A percentile compares a stretch with the other conserved stretches of the same genome.
Evolutionary conservation across 805 yeast genomes (phyloP).

Genomic region (Kuraishia hungarica): DNA sequence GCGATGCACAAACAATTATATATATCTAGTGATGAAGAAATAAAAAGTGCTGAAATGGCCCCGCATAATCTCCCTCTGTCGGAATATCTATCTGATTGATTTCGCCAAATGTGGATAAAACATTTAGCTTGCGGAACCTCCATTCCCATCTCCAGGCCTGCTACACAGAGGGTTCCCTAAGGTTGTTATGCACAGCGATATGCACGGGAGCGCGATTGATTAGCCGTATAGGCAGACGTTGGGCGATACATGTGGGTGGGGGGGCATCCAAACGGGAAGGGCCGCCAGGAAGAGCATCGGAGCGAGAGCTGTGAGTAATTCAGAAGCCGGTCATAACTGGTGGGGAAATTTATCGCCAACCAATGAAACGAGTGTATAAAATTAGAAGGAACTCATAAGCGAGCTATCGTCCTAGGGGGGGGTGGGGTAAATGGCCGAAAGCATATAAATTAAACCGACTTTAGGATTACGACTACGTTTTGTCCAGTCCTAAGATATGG

Average conservation of each 20-base stretch:
- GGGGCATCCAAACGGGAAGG: background rate
- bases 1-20: background rate
- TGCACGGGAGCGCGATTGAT: background rate
- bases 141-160: background rate
- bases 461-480: too few species aligned
- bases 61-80: background rate
- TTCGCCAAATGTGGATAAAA: background rate
- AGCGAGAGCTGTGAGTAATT: too few species aligned
- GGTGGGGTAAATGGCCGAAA: too few species aligned
- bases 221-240: background rate
- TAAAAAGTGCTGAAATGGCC: background rate
- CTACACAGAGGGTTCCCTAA: background rate
- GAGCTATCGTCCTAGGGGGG: too few species aligned
- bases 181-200: background rate
- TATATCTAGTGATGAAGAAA: too few species aligned
- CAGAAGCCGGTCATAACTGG: background rate
- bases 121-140: background rate
- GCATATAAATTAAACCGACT: too few species aligned
- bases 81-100: background rate
- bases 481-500: too few species aligned
- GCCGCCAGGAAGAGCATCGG: background rate
- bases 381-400: background rate
- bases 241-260: background rate
- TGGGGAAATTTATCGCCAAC: background rate
- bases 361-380: background rate